Conservation (phyloP, 495 filamentous ascomycete genomes). For the Aspergillus homomorphus region DNA sequence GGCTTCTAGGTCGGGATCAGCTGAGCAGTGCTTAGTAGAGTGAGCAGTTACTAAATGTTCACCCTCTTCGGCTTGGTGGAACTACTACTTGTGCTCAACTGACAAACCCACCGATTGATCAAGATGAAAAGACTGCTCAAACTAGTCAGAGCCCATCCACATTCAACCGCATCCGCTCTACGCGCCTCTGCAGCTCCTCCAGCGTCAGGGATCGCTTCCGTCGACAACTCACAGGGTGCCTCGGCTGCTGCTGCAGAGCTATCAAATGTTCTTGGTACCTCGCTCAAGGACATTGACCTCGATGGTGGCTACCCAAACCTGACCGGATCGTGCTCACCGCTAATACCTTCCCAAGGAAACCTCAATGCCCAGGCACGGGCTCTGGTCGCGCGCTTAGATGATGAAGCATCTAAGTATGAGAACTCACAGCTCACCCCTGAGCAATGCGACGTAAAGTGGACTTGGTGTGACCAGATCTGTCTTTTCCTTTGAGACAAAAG, state of each 20-base stretch:
- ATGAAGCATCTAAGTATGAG: slow-evolving; percentile 7
- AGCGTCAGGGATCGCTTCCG: slow-evolving; percentile 3
- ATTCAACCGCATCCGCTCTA: slow-evolving; percentile 2
- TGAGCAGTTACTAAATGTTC: too few relatives aligned
- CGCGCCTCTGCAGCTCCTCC: background rate
- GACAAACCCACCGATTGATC: background rate
- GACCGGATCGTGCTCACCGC: background rate
- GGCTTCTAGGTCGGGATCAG: too few relatives aligned
- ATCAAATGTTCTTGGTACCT: slow-evolving; percentile 5
- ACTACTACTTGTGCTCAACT: background rate
- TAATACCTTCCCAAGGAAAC: background rate
- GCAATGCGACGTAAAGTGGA: slow-evolving; percentile 1
- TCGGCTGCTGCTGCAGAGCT: slow-evolving; percentile 9
- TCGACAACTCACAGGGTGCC: slow-evolving; percentile 9
- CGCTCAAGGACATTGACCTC: slow-evolving; percentile 7
- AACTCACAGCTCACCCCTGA: slow-evolving; percentile 6
- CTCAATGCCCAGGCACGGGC: slow-evolving; percentile 2
- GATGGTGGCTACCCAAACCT: background rate
- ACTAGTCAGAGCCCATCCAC: slow-evolving; percentile 1
- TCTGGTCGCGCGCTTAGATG: slow-evolving; percentile 1
- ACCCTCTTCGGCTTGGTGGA: too few relatives aligned
- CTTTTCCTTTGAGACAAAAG: background rate
- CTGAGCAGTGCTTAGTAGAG: too few relatives aligned
- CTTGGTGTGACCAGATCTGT: slow-evolving; percentile 1
- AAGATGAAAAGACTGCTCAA: slow-evolving; percentile 6